A percentile compares a stretch with the other conserved stretches of the same genome.
Conservation (phyloP, 2,329 filamentous ascomycete genomes). For the Graphilbum fragrans region DNA sequence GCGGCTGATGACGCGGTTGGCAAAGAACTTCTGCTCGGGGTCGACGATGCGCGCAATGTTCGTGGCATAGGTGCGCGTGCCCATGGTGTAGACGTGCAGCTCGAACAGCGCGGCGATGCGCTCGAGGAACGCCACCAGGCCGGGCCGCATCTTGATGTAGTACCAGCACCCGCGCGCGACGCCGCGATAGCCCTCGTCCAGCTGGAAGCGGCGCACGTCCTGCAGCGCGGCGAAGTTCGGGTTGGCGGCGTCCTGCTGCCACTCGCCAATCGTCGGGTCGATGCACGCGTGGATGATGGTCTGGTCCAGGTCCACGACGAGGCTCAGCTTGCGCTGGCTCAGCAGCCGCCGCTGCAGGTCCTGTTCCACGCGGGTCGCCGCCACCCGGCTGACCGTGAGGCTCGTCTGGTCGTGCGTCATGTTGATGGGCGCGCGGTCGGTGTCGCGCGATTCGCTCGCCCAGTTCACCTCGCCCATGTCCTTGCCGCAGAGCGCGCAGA, state of each 20-base stretch:
- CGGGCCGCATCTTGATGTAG: conserved; percentile 95
- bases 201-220: conserved; percentile 77
- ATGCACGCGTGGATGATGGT: conserved; percentile 98
- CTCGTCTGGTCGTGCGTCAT: conserved; percentile 88
- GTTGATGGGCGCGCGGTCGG: conserved; percentile 80
- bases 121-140: conserved; percentile 68
- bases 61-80: conserved; percentile 88
- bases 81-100: conserved; percentile 98
- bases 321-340: conserved; percentile 68
- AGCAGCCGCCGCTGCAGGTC: conserved; percentile 77
- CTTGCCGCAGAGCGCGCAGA: conserved; percentile 87
- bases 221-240: conserved; percentile 87
- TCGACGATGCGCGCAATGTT: conserved; percentile 90
- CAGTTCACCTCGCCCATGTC: conserved; percentile 90
- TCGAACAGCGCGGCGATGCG: conserved; percentile 75
- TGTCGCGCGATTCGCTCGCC: conserved; percentile 67
- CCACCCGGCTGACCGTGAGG: conserved; percentile 70
- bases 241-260: conserved; percentile 78
- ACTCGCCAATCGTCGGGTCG: conserved; percentile 90
- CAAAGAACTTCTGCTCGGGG: conserved; percentile 78
- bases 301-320: conserved; percentile 95
- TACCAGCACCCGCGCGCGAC: conserved; percentile 71
- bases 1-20: conserved; percentile 86
- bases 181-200: conserved; percentile 72
- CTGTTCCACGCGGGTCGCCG: conserved; percentile 73